Base-by-base conservation (phyloP, 805 yeast genomes). In the Spathaspora girioi region DNA sequence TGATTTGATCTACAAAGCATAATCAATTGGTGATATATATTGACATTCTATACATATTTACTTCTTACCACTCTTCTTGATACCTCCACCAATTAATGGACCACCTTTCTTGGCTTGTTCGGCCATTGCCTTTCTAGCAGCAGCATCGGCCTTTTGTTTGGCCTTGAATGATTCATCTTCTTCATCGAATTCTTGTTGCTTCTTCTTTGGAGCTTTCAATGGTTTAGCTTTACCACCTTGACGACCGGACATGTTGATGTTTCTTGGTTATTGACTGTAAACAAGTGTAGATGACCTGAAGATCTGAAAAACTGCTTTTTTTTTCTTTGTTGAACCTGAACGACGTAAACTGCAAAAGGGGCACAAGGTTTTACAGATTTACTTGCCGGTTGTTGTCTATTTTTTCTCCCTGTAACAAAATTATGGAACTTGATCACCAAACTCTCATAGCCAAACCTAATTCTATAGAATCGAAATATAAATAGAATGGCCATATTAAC, bases 161-260 rank as follows among this genome's bases (percentile, higher is more conserved):
- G 87, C 93, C 77, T 89, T 89, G 81, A 84, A 91, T 4, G 97
- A 97, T 27, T 78, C 50, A 57, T 91, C 97, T 53, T 92, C 97
- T 1, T 92, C 97, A 68, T 91, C 96, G 55, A 73, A 68, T 29
- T 86, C 90, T 55, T 84, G 87, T 51, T 76, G 77, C 64, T 81
- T 80, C 81, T 90, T 90, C 86, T 89, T 93, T 60, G 93, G 87
- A 8, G 83, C 84, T 81, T 87, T 87, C 60, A 87, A 77, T 75
- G 91, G 97, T 83, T 92, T 92, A 54, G 92, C 84, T 70, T 92
- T 92, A 65, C 97, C 97, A 67, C 97, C 97, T 79, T 92, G 97
- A 77, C 97, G 91, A 63, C 96, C 91, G 47, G 97, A 90, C 97
- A 91, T 90, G 44, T 43, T 65, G 4, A 12, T 29, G 11, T 10